Evolutionary conservation across 345 rosid genomes (phyloP), one percentile per base, ranked within the genome.

Genomic region (Eucalyptus curtisii): DNA sequence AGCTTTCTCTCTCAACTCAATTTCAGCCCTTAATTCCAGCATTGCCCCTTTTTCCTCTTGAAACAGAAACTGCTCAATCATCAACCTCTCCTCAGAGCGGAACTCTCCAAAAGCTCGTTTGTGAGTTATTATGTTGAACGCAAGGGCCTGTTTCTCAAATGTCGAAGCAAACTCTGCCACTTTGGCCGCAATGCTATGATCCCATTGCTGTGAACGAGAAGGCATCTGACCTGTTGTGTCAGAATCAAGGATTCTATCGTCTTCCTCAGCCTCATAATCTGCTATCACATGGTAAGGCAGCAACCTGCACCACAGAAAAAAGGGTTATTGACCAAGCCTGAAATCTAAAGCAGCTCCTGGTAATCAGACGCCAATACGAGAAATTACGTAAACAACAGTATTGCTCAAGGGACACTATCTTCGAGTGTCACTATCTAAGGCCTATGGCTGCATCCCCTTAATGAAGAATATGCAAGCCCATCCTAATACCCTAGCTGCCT

Each of bases 261-360:
- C 99, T 90, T 98, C 99, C 85, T 97, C 99, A 13, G 99, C 99
- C 94, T 98, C 99, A 89, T 95, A 98, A 92, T 98, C 99, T 59
- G 98, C 97, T 71, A 97, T 96, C 11, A 97, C 97, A 88, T 97
- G 99, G 90, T 96, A 98, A 80, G 99, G 99, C 47, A 97, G 94
- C 92, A 94, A 93, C 91, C 99, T 98, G 94, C 92, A 92, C 27
- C 91, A 20, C 42, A 82, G 6, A 42, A 55, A n/a, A 30, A 79
- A 20, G 86, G 90, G 50, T 86, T 55, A 90, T 88, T 88, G 53
- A 91, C 71, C 37, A 88, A 76, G 47, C 30, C 82, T 40, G 84
- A 37, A 6, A 76, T 19, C 84, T 40, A 76, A 76, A 76, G 84
- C 84, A 20, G 47, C 84, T 76, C 24, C 30, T 40, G 7, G 47